Base-by-base conservation (phyloP, 768 basidiomycete species). In the Tephrocybe sp. region DNA sequence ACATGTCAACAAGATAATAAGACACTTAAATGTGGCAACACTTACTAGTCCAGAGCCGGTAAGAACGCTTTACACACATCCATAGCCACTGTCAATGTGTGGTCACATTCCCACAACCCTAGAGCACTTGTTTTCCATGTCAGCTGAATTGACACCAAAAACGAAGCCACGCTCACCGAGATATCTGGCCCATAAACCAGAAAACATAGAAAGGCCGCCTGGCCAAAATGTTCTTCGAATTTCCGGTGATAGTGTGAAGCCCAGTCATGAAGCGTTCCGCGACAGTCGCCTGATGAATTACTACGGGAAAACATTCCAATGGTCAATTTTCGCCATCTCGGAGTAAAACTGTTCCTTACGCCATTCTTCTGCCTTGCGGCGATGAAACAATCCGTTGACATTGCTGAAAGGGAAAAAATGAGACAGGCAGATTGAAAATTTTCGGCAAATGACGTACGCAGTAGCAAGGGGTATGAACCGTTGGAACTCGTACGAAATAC, bases 171-270 rank as follows among this genome's bases (percentile, higher is more conserved):
- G 63, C 65, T 46, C 50, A 79, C 83, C 81, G 75, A 61, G 71
- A 73, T 47, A 88, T 77, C 65, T 87, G 84, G 17, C 76, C 76
- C 83, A 86, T 84, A 61, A 89, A 87, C 85, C 85, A 88, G 63
- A 85, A 85, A 19, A 81, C 72, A 61, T 81, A 85, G 62, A 84
- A 85, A 9, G 87, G 87, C 49, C 85, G 69, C 13, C 77, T 71
- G 2, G 79, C 69, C 19, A 89, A 65, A 30, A 73, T 63, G 52
- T 80, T 76, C 35, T 62, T 70, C 20, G 71, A 61, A 54, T 74
- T 72, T 13, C 83, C 84, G 8, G 86, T 87, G 55, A 87, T 75
- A 2, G 76, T 74, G 48, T 78, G 74, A 39, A 88, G 68, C 8
- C 82, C 84, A 26, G 69, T 65, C 72, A 85, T 80, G 23, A 83